Evolutionary conservation across 1,139 yeast genomes (phyloP).

Genomic region (Taphrina pruni): DNA sequence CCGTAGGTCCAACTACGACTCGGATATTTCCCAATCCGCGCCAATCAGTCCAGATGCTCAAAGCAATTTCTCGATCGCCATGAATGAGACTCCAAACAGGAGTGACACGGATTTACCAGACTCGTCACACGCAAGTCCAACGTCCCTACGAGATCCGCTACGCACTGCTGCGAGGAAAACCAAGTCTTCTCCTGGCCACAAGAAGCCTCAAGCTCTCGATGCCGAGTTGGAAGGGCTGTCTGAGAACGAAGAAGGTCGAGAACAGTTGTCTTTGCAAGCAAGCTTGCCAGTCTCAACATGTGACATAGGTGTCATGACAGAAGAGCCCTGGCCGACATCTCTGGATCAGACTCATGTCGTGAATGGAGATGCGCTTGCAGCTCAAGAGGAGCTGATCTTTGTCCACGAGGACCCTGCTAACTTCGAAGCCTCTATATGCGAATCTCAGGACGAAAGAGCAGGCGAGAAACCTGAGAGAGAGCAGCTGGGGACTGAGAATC

Average conservation of each 20-base stretch:
- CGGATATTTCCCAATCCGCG: neutral
- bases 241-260: neutral
- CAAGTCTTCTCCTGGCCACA: neutral
- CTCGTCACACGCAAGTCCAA: neutral
- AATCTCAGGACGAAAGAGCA: neutral
- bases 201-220: conserved; percentile 1
- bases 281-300: neutral
- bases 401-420: conserved; percentile 21
- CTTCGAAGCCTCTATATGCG: conserved; percentile 1
- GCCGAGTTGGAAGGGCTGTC: conserved; percentile 10
- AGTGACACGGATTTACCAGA: neutral
- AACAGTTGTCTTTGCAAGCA: neutral
- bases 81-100: no score
- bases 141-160: neutral
- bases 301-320: conserved; percentile 25
- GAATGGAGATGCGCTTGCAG: neutral
- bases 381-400: conserved; percentile 5
- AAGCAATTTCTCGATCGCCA: neutral
- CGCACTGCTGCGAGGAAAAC: neutral
- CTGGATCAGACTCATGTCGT: neutral
- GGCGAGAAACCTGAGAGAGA: no score
- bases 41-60: neutral
- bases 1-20: neutral
- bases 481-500: no score
- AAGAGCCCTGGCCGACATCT: conserved; percentile 19